Evolutionary conservation across 805 yeast species (phyloP), one percentile per base, ranked within the genome.

Genomic region (Hanseniaspora pseudoguilliermondii): DNA sequence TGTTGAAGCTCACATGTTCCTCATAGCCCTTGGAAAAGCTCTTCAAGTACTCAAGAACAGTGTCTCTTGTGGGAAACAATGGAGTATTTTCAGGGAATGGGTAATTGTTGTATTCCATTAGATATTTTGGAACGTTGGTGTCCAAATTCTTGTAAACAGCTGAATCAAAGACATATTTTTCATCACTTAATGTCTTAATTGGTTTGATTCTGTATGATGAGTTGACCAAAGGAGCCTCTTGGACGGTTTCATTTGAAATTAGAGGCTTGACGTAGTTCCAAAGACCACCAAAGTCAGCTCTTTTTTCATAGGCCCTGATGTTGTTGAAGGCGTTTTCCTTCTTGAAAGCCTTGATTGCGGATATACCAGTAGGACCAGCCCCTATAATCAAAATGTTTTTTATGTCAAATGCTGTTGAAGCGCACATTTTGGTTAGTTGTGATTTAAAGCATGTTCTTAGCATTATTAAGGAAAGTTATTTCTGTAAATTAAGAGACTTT

Each of bases 361-460:
- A 84, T 20, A 82, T 68, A 0, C 88, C 91, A 38, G 78, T 72
- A 0, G 89, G 87, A 0, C 91, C 93, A 1, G 79, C 87, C 1
- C 93, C 93, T 21, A 84, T 72, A 4, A 84, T 76, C 0, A 86
- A 85, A 1, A 83, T 72, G 20, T 68, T 64, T 51, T 68, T 66
- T 9, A 69, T 58, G 11, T 42, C 18, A 13, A 27, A 27, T 18
- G 49, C 11, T 11, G 49, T 46, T 10, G 49, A 46, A 32, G 49
- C 49, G 7, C 36, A 27, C 51, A 53, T 46, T 40, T 29, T 53
- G 16, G 34, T 6, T 38, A 25, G 1, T 36, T 16, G 29, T n/a
- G 48, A 9, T 29, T 44, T 27, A 15, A n/a, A 29, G 9, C 15
- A 6, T 15, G 11, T 13, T 29, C 21, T 32, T 3, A 29, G 18